Evolutionary conservation across 441 rosid genomes (phyloP).

Genomic region (Hura crepitans): DNA sequence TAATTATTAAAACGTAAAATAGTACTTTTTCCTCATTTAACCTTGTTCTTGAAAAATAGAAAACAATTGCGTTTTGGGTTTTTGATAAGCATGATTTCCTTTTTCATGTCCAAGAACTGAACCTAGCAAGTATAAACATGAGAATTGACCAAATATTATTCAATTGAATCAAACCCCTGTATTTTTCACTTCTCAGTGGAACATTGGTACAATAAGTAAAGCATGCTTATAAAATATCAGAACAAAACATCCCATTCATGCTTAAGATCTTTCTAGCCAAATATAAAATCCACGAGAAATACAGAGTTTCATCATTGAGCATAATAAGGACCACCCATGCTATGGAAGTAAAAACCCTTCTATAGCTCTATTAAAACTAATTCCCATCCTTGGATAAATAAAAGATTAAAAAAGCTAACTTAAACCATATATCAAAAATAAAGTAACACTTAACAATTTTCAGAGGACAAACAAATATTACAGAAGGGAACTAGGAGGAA

Average conservation of each 20-base stretch:
- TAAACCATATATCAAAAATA: not conserved
- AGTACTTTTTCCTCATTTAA: not conserved
- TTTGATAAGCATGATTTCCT: not conserved
- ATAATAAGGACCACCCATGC: not conserved
- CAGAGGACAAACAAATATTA: not conserved
- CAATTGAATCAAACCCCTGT: not conserved
- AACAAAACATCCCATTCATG: not conserved
- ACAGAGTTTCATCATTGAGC: not conserved
- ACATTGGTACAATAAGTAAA: not conserved
- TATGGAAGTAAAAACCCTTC: too few species aligned
- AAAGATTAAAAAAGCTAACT: not conserved
- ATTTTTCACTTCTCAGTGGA: too few species aligned
- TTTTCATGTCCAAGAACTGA: too few species aligned
- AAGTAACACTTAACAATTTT: not conserved
- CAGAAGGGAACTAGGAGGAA: not conserved
- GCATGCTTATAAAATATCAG: not conserved
- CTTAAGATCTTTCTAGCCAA: not conserved
- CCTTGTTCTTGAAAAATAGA: too few species aligned
- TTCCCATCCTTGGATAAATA: constrained; percentile 3
- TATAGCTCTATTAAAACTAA: not conserved
- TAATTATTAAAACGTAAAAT: not conserved
- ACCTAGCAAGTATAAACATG: too few species aligned
- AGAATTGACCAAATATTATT: too few species aligned
- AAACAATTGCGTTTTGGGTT: not conserved
- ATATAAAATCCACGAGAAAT: not conserved